A percentile compares a stretch with the other conserved stretches of the same genome.
Conservation (phyloP, 192 early-diverging fungal genomes). For the Coemansia sp. region DNA sequence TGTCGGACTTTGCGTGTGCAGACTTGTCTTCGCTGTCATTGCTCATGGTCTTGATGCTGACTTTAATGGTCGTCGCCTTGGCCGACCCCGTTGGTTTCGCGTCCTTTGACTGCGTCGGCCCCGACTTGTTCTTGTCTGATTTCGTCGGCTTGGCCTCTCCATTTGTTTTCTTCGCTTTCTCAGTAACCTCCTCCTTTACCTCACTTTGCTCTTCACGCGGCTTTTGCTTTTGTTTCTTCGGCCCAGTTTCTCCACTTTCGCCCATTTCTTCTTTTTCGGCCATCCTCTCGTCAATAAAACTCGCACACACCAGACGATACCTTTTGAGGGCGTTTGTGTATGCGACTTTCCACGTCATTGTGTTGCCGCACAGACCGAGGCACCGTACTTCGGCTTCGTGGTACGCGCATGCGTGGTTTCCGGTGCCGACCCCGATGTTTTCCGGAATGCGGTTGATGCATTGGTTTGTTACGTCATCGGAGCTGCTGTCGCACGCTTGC, state of each 20-base stretch:
- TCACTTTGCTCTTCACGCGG: constrained; percentile 2
- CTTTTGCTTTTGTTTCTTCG: background rate
- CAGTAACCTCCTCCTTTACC: constrained; percentile 2
- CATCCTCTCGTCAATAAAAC: constrained; percentile 42
- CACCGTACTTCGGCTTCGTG: constrained; percentile 53
- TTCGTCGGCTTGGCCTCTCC: background rate
- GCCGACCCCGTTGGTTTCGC: background rate
- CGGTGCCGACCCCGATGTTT: constrained; percentile 34
- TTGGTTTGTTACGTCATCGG: constrained; percentile 52
- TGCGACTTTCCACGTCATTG: constrained; percentile 46
- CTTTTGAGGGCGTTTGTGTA: constrained; percentile 49
- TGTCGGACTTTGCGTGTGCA: background rate
- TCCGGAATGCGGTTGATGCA: constrained; percentile 55
- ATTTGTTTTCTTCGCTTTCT: constrained; percentile 8
- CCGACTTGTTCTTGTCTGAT: background rate
- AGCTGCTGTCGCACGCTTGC: constrained; percentile 45
- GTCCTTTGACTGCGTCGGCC: background rate
- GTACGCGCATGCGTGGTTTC: constrained; percentile 51
- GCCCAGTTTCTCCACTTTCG: constrained; percentile 12
- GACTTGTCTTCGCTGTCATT: background rate
- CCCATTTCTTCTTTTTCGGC: constrained; percentile 46
- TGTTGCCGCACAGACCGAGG: constrained; percentile 51
- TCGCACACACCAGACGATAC: constrained; percentile 49
- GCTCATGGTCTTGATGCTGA: background rate
- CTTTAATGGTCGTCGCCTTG: background rate